A percentile compares a stretch with the other conserved stretches of the same genome.
Conservation (phyloP, 805 yeast species). For the Babjeviella inositovora region DNA sequence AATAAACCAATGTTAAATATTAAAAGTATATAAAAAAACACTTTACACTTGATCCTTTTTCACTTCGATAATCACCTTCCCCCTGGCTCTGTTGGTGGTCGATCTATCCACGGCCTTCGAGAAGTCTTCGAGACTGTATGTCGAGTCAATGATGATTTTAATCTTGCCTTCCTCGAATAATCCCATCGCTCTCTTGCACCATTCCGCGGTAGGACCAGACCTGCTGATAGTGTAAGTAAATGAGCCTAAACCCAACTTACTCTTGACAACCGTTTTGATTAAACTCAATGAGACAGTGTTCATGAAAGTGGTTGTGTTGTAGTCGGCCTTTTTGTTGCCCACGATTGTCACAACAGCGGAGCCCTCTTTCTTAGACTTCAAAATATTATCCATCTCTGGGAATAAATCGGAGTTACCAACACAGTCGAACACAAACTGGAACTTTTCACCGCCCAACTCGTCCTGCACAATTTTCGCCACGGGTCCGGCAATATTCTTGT, state of each 20-base stretch:
- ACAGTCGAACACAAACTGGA: constrained; percentile 50
- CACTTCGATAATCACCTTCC: constrained; percentile 51
- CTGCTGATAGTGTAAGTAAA: no score
- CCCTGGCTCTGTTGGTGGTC: constrained; percentile 32
- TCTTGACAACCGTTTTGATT: no score
- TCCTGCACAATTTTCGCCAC: constrained; percentile 9
- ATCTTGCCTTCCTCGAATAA: constrained; percentile 27
- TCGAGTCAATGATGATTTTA: constrained; percentile 35
- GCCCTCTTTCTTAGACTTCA: constrained; percentile 28
- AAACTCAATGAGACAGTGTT: constrained; percentile 7
- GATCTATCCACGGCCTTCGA: constrained; percentile 33
- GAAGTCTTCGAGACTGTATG: constrained; percentile 28
- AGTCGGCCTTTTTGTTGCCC: constrained; percentile 35
- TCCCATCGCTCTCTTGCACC: no score
- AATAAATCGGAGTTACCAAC: constrained; percentile 42
- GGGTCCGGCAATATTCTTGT: no score
- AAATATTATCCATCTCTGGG: constrained; percentile 17
- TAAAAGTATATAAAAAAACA: no score
- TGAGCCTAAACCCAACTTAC: no score
- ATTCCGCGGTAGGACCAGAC: no score
- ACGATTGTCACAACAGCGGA: constrained; percentile 34
- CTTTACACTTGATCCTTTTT: no score
- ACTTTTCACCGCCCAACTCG: constrained; percentile 27
- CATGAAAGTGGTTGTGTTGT: constrained; percentile 8
- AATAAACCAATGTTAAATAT: no score